Evolutionary conservation across 495 filamentous ascomycete species (phyloP).

Genomic region (Neurospora sp.): DNA sequence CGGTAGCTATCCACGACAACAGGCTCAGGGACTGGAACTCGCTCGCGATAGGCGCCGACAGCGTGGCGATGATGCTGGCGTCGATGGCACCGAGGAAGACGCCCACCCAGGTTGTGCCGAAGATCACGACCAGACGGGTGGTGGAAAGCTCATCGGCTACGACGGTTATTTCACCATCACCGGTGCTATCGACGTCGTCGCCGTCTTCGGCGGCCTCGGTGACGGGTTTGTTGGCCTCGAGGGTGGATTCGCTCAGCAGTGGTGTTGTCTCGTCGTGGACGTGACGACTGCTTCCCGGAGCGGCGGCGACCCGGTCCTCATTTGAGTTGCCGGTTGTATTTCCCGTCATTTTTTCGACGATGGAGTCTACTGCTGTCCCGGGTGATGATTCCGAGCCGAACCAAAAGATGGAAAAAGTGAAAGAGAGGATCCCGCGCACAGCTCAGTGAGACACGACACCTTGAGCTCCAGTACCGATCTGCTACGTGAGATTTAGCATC

Average conservation of each 20-base stretch:
- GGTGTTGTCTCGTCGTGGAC: not conserved
- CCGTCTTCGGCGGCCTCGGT: not conserved
- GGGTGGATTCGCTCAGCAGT: not conserved
- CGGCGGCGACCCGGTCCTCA: not conserved
- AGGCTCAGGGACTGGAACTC: conserved; percentile 77
- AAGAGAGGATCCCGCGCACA: not conserved
- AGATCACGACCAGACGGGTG: conserved; percentile 37
- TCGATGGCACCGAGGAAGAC: conserved; percentile 81
- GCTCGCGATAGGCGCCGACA: conserved; percentile 75
- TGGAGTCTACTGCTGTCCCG: not conserved
- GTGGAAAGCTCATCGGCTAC: conserved; percentile 37
- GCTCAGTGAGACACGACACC: not conserved
- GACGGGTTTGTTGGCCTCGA: not conserved
- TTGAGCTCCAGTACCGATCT: not conserved
- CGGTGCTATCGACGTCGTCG: not conserved
- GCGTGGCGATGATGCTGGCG: conserved; percentile 74
- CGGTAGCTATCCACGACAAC: conserved; percentile 82
- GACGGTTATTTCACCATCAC: conserved; percentile 24
- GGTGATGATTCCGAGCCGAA: not conserved
- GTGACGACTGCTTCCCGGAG: not conserved
- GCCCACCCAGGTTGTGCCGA: conserved; percentile 57
- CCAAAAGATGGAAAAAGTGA: not conserved
- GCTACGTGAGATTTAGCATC: not conserved
- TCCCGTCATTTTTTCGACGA: not conserved
- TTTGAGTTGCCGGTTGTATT: not conserved